phyloP scores from a whole-genome alignment of 768 basidiomycete species.

The Termitomyces sp. region DNA sequence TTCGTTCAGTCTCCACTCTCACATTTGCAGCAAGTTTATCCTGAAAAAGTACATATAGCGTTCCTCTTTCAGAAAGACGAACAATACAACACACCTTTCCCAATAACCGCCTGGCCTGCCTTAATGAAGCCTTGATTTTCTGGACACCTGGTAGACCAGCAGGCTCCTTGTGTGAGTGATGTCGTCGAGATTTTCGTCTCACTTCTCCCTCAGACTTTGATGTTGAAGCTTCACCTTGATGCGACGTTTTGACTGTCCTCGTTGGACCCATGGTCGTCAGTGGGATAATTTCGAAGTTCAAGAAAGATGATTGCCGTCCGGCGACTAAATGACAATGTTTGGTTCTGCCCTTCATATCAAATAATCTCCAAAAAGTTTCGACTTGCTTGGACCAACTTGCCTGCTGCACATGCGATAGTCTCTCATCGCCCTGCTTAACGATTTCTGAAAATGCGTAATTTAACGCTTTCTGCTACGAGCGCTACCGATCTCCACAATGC shows the following conservation, averaged over 20 bases:
- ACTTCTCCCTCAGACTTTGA: constrained; percentile 15
- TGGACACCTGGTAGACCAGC: constrained; percentile 62
- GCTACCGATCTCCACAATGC: constrained; percentile 24
- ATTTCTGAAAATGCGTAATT: constrained; percentile 50
- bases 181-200: constrained; percentile 22
- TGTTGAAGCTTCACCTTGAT: constrained; percentile 9
- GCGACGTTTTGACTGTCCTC: constrained; percentile 11
- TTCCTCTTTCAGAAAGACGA: background rate
- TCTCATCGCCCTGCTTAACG: background rate
- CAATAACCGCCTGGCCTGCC: constrained; percentile 80
- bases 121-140: constrained; percentile 80
- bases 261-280: constrained; percentile 18
- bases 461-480: constrained; percentile 37
- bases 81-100: constrained; percentile 54
- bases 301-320: background rate
- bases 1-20: constrained; percentile 76
- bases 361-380: constrained; percentile 17
- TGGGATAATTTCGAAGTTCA: constrained; percentile 5
- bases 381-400: too few relatives aligned
- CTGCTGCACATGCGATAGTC: constrained; percentile 4
- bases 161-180: constrained; percentile 24
- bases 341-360: constrained; percentile 2
- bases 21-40: constrained; percentile 84
- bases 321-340: constrained; percentile 9
- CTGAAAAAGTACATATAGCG: constrained; percentile 27